Base-by-base conservation (phyloP, 2,329 filamentous ascomycete species). In the Mycogone perniciosa region DNA sequence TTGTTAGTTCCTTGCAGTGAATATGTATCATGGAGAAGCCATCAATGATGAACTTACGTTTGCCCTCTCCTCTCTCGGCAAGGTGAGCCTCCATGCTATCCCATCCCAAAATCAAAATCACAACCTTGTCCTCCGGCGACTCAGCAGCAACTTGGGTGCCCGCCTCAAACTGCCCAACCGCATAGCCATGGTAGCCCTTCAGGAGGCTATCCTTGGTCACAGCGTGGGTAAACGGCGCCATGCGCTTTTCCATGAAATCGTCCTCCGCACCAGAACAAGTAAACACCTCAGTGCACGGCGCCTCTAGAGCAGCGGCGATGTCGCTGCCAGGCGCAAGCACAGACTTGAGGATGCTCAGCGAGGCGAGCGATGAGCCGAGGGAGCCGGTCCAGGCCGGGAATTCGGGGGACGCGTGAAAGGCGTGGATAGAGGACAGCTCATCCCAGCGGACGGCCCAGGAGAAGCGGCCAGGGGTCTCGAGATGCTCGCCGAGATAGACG, bases 371-470 rank as follows among this genome's bases (percentile, higher is more conserved):
- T 53, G 66, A 63, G 46, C 60, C 61, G 38, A 70, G 58, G 7
- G 67, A 66, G 37, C 67, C 66, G 13, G 71, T 64, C 59, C 71
- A 72, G 56, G 66, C 70, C 44, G 69, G 67, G 48, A 69, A 71
- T 54, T 62, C 66, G 29, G 68, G 66, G 6, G 69, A 71, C 51
- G 66, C 65, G 54, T 70, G 65, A 54, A 75, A 76, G 54, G 67
- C 66, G 52, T 64, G 57, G 56, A 68, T 62, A 43, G 65, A 64
- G 34, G 58, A 58, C 6, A 55, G 49, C 7, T 66, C 67, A 40
- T 58, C 53, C 70, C 70, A 72, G 48, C 62, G 61, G 30, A 68
- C 59, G 45, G 66, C 57, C 49, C 66, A 60, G 43, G 64, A 57
- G 61, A 64, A 68, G 33, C 54, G 59, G 26, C 57, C 57, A 6